Conservation (phyloP, 2,329 filamentous ascomycete species). For the Alternaria sp. region DNA sequence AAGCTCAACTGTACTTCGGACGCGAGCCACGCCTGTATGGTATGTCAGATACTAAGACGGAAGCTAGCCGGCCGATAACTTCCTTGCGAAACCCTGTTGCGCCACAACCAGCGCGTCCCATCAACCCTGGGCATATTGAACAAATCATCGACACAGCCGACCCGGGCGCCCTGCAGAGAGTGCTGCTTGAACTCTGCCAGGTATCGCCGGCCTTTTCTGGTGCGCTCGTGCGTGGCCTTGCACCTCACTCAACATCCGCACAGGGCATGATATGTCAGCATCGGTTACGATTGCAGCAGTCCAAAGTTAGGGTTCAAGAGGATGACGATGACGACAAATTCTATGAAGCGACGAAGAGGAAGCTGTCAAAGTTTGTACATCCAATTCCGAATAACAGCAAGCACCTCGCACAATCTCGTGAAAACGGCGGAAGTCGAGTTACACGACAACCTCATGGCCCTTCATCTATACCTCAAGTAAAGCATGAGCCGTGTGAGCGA, state of each 20-base stretch:
- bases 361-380: background rate
- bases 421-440: background rate
- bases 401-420: background rate
- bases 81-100: background rate
- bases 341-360: slow-evolving; percentile 22
- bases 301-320: slow-evolving; percentile 5
- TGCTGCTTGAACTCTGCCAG: slow-evolving; percentile 43
- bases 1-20: slow-evolving; percentile 24
- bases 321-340: slow-evolving; percentile 15
- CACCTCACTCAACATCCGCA: slow-evolving; percentile 42
- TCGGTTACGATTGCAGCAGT: slow-evolving; percentile 8
- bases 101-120: slow-evolving; percentile 21
- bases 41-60: slow-evolving; percentile 7
- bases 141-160: slow-evolving; percentile 40
- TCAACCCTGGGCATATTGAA: slow-evolving; percentile 40
- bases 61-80: slow-evolving; percentile 2
- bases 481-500: slow-evolving; percentile 19
- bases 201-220: slow-evolving; percentile 45
- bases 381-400: background rate
- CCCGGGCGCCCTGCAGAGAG: slow-evolving; percentile 25
- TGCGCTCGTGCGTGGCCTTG: slow-evolving; percentile 45
- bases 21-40: slow-evolving; percentile 14
- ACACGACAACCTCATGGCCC: slow-evolving; percentile 3
- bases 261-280: slow-evolving; percentile 28
- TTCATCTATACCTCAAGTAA: slow-evolving; percentile 19